A percentile compares a stretch with the other conserved stretches of the same genome.
These are phyloP conservation scores for rapeseed (Brassica napus) DNA, from an alignment of 345 rosid species.

Conservation along the genomic window Da-Ae NC_063450.1:25622001-25622500, in stretches of 20 bases:
- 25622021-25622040: conserved; percentile 18
- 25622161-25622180: conserved; percentile 61
- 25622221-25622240: not conserved
- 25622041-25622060: not conserved
- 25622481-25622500: conserved; percentile 64
- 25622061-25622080: not conserved
- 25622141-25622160: conserved; percentile 78
- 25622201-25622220: not conserved
- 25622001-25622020: conserved; percentile 20
- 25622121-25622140: conserved; percentile 79
- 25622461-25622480: conserved; percentile 49
- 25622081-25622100: conserved; percentile 2
- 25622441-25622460: conserved; percentile 55
- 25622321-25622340: conserved; percentile 76
- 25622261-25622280: conserved; percentile 41
- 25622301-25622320: conserved; percentile 51
- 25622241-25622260: not conserved
- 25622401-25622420: not conserved
- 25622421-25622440: not conserved
- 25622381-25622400: not conserved
- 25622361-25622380: conserved; percentile 44
- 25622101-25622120: conserved; percentile 52
- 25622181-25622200: conserved; percentile 9
- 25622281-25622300: conserved; percentile 55
- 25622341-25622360: conserved; percentile 64